Percentiles rank a stretch among this genome's conserved stretches.
These are phyloP conservation scores for Phyllosticta citrichinensis DNA, from an alignment of 2,329 filamentous ascomycete genomes.

Conservation along the genomic window DNA sequence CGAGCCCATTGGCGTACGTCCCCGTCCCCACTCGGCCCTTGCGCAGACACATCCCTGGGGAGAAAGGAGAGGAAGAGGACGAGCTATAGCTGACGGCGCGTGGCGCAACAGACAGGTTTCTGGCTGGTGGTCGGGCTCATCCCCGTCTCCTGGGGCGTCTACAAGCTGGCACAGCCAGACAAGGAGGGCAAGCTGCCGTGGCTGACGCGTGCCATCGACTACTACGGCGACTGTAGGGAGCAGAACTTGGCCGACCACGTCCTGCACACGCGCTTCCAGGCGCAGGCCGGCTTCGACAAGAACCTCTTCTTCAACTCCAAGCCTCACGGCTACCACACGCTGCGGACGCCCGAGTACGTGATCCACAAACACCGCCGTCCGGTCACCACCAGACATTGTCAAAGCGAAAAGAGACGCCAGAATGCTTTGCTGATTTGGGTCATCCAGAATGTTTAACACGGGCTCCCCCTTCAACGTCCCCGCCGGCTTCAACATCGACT, in stretches of 20 bases:
- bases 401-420: not conserved
- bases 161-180: conserved; percentile 32
- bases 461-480: conserved; percentile 55
- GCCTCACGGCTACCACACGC: conserved; percentile 39
- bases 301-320: conserved; percentile 46
- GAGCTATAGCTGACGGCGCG: conserved; percentile 18
- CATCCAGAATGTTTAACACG: conserved; percentile 48
- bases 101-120: conserved; percentile 31
- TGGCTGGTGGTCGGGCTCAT: conserved; percentile 37
- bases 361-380: not conserved
- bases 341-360: conserved; percentile 57
- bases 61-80: not conserved
- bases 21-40: not conserved
- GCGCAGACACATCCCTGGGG: not conserved
- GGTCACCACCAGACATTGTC: not conserved
- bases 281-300: conserved; percentile 53
- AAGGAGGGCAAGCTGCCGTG: conserved; percentile 31
- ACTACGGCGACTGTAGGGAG: conserved; percentile 45
- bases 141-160: conserved; percentile 36
- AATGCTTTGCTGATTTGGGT: conserved; percentile 10
- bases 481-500: conserved; percentile 49
- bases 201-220: conserved; percentile 44
- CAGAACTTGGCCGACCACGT: conserved; percentile 41
- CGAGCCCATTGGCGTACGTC: conserved; percentile 44
- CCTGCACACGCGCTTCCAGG: conserved; percentile 49